A percentile compares a stretch with the other conserved stretches of the same genome.
Evolutionary conservation across 805 yeast species (phyloP).

Genomic region (Monosporozyma solicola): DNA sequence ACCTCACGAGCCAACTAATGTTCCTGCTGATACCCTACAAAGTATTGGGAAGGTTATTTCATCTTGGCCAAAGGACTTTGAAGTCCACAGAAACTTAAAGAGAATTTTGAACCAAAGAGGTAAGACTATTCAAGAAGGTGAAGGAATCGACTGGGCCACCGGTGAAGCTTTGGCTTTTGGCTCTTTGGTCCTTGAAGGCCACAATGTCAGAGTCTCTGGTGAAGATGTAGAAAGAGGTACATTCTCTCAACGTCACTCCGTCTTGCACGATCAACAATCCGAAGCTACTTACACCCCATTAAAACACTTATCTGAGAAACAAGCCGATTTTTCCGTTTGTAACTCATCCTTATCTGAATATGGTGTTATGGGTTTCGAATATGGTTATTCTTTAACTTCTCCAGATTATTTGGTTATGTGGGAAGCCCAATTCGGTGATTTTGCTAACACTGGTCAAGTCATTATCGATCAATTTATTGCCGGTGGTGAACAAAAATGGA

Average conservation of each 20-base stretch:
- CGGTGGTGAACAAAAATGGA: conserved; percentile 97
- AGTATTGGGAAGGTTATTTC: conserved; percentile 73
- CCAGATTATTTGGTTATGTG: conserved; percentile 96
- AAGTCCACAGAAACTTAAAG: conserved; percentile 89
- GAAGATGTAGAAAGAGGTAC: conserved; percentile 99
- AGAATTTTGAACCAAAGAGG: conserved; percentile 84
- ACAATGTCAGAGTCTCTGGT: conserved; percentile 94
- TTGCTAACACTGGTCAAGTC: conserved; percentile 98
- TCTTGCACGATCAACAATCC: conserved; percentile 87
- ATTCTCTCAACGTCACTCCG: conserved; percentile 98
- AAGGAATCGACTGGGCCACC: conserved; percentile 97
- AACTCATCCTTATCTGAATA: conserved; percentile 96
- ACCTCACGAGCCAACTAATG: conserved; percentile 94
- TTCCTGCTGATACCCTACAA: conserved; percentile 60
- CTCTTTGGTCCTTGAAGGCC: conserved; percentile 83
- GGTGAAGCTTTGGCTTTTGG: conserved; percentile 99
- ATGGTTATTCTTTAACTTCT: conserved; percentile 94
- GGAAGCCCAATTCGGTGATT: conserved; percentile 99
- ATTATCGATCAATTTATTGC: conserved; percentile 94
- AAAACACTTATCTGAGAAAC: conserved; percentile 66
- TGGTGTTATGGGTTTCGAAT: conserved; percentile 99
- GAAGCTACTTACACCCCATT: conserved; percentile 82
- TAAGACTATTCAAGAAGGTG: conserved; percentile 80
- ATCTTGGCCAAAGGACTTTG: conserved; percentile 78
- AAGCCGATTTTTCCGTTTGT: conserved; percentile 78